A percentile compares a stretch with the other conserved stretches of the same genome.
These are phyloP conservation scores for Naganishia friedmannii DNA, from an alignment of 768 basidiomycete species.

Conservation along the genomic window DNA sequence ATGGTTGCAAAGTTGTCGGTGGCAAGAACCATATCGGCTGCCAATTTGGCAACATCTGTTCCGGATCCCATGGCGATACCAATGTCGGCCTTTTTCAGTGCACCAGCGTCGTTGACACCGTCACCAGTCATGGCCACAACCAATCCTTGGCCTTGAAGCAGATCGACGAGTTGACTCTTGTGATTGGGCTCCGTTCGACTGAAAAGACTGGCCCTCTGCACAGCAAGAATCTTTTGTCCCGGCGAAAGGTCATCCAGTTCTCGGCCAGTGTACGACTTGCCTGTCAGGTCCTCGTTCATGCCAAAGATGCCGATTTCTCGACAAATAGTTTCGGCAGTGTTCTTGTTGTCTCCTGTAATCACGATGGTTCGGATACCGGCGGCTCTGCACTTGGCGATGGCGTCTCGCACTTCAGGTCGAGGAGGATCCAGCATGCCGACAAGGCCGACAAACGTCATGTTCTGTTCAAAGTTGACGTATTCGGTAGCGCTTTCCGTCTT, in stretches of 20 bases:
- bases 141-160: slow-evolving; percentile 82
- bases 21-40: slow-evolving; percentile 84
- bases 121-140: slow-evolving; percentile 99
- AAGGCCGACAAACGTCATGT: slow-evolving; percentile 88
- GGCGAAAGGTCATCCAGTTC: slow-evolving; percentile 79
- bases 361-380: slow-evolving; percentile 95
- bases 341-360: slow-evolving; percentile 97
- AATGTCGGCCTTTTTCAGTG: slow-evolving; percentile 93
- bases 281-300: slow-evolving; percentile 79
- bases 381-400: slow-evolving; percentile 82
- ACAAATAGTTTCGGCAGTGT: slow-evolving; percentile 96
- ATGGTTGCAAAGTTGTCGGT: slow-evolving; percentile 93
- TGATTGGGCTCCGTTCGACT: slow-evolving; percentile 91
- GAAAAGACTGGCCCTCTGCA: slow-evolving; percentile 84
- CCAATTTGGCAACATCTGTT: slow-evolving; percentile 96
- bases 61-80: slow-evolving; percentile 99
- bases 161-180: slow-evolving; percentile 89
- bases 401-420: slow-evolving; percentile 81
- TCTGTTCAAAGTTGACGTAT: slow-evolving; percentile 84
- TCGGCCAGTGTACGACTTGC: slow-evolving; percentile 90
- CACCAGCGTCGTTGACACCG: slow-evolving; percentile 97
- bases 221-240: slow-evolving; percentile 78
- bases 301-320: slow-evolving; percentile 91
- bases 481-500: slow-evolving; percentile 72
- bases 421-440: slow-evolving; percentile 98